These are phyloP conservation scores for Colletotrichum salicis DNA, from an alignment of 2,329 filamentous ascomycete species.

Conservation along the genomic window DNA sequence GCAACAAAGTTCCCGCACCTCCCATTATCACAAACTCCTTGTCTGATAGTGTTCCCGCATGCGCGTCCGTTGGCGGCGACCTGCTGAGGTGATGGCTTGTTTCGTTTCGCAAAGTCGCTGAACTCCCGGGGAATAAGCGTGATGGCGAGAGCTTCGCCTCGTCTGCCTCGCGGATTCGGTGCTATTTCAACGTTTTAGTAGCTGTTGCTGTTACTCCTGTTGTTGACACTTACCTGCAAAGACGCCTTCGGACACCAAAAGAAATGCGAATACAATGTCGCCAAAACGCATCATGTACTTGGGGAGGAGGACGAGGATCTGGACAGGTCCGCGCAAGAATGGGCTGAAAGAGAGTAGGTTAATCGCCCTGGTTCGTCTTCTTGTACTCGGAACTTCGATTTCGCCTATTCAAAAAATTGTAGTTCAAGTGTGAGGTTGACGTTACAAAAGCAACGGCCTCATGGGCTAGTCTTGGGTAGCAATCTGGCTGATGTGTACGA, in stretches of 20 bases:
- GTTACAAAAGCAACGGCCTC: neutral
- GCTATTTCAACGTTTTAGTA: neutral
- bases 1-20: conserved; percentile 29
- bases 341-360: neutral
- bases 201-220: too few relatives aligned
- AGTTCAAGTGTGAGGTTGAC: neutral
- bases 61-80: conserved; percentile 16
- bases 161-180: conserved; percentile 9
- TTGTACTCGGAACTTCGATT: fast-evolving
- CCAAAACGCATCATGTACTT: neutral
- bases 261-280: neutral
- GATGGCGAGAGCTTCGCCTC: conserved; percentile 16
- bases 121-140: conserved; percentile 1
- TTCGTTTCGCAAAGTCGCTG: neutral
- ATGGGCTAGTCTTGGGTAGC: neutral
- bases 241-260: neutral
- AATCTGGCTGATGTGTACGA: neutral
- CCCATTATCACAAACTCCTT: conserved; percentile 27
- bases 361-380: neutral
- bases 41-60: neutral
- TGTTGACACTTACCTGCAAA: neutral
- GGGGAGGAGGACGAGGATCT: too few relatives aligned
- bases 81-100: neutral
- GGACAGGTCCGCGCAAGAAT: too few relatives aligned
- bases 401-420: neutral